Conservation (phyloP, 306 rosid genomes). For the Sicyos edulis region DNA sequence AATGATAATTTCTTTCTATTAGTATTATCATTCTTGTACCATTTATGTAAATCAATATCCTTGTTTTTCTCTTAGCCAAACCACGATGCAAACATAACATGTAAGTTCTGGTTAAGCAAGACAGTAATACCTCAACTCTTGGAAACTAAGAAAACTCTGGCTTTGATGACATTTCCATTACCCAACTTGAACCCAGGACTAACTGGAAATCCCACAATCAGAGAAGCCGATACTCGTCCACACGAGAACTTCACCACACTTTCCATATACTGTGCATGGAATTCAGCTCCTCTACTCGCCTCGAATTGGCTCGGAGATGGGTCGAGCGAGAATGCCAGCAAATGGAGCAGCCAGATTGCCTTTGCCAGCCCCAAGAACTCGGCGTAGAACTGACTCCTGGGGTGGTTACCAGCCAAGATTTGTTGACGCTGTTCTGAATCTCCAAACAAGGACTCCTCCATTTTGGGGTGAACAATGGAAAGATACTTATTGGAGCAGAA, state of each 20-base stretch:
- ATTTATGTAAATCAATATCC: neutral
- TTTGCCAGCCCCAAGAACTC: slow-evolving; percentile 68
- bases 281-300: slow-evolving; percentile 82
- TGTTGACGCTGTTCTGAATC: slow-evolving; percentile 71
- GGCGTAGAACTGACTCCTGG: slow-evolving; percentile 71
- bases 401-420: slow-evolving; percentile 64
- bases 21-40: neutral
- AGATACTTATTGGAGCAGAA: slow-evolving; percentile 88
- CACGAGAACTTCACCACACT: slow-evolving; percentile 58
- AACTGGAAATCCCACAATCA: slow-evolving; percentile 70
- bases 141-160: slow-evolving; percentile 67
- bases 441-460: slow-evolving; percentile 96
- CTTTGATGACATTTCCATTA: slow-evolving; percentile 67
- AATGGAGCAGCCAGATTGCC: slow-evolving; percentile 84
- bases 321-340: slow-evolving; percentile 85
- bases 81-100: neutral
- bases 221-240: slow-evolving; percentile 60
- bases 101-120: neutral
- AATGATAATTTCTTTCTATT: neutral
- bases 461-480: slow-evolving; percentile 79
- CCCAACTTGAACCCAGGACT: slow-evolving; percentile 92
- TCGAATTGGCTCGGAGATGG: slow-evolving; percentile 86
- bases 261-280: slow-evolving; percentile 75
- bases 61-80: neutral
- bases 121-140: slow-evolving; percentile 30